Evolutionary conservation across 2,329 filamentous ascomycete genomes (phyloP).

Genomic region (Nothomitra cinnamomea): DNA sequence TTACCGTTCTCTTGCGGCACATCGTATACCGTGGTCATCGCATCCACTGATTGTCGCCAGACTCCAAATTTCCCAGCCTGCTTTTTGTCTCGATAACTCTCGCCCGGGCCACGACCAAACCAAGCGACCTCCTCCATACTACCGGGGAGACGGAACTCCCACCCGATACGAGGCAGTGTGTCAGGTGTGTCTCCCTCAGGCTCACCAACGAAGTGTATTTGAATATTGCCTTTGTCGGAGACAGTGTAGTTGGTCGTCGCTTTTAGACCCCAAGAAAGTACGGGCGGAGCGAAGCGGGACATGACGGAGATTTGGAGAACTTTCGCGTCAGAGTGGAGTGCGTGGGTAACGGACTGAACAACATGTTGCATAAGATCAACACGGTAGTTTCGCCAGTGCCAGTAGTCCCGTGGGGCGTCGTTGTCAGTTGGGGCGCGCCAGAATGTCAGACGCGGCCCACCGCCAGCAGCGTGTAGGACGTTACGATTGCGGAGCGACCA

Average conservation of each 20-base stretch:
- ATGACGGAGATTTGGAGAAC: constrained; percentile 24
- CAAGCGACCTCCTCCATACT: constrained; percentile 34
- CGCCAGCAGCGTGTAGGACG: constrained; percentile 20
- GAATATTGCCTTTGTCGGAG: constrained; percentile 25
- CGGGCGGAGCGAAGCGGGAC: constrained; percentile 38
- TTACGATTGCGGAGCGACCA: constrained; percentile 24
- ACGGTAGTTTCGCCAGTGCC: constrained; percentile 29
- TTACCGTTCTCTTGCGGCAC: constrained; percentile 54
- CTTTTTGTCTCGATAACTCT: constrained; percentile 52
- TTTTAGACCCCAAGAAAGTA: constrained; percentile 42
- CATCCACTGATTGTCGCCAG: constrained; percentile 26
- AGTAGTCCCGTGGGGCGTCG: constrained; percentile 38
- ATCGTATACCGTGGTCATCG: constrained; percentile 42
- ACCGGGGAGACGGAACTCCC: constrained; percentile 35
- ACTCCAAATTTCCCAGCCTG: constrained; percentile 36
- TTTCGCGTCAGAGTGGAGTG: constrained; percentile 14
- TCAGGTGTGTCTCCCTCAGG: constrained; percentile 33
- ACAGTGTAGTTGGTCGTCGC: constrained; percentile 36
- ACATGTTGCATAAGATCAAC: constrained; percentile 30
- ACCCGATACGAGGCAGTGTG: constrained; percentile 43
- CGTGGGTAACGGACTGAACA: constrained; percentile 25
- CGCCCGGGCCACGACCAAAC: constrained; percentile 47
- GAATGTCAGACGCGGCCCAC: constrained; percentile 29
- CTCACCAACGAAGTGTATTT: constrained; percentile 24
- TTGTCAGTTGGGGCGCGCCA: constrained; percentile 52